Conservation (phyloP, 371 early-diverging fungal genomes). For the Nosema muscidifuracis region DNA sequence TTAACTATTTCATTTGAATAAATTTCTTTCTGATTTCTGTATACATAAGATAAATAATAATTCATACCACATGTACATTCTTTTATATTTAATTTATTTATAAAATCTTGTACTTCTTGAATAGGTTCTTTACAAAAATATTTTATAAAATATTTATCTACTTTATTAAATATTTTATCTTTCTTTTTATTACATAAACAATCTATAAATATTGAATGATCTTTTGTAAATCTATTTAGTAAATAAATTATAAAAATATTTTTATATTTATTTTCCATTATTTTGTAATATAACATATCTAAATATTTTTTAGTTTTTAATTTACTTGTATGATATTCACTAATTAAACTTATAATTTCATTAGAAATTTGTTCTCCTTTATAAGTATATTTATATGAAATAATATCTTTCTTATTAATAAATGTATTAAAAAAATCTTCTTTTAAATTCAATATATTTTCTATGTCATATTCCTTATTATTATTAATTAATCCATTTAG, state of each 20-base stretch:
- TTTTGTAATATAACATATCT: background rate
- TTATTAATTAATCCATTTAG: background rate
- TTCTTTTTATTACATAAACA: too few species aligned
- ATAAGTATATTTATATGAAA: background rate
- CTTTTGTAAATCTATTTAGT: background rate
- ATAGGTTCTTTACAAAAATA: too few species aligned
- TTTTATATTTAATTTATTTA: too few species aligned
- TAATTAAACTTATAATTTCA: background rate
- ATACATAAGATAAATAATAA: too few species aligned
- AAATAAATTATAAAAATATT: background rate
- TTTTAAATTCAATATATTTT: background rate
- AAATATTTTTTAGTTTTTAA: background rate
- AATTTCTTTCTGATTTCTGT: too few species aligned
- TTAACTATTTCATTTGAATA: too few species aligned
- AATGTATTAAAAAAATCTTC: conserved; percentile 1
- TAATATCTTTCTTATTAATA: background rate
- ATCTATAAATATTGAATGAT: too few species aligned
- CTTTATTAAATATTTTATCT: too few species aligned
- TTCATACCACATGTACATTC: too few species aligned
- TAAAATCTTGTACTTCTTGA: too few species aligned
- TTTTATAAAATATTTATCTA: too few species aligned
- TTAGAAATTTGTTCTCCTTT: background rate
- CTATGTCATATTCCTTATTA: background rate
- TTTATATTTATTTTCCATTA: background rate
- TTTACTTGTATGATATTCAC: background rate